Evolutionary conservation across 495 filamentous ascomycete species (phyloP).

Genomic region (Hypoxylon perforatum): DNA sequence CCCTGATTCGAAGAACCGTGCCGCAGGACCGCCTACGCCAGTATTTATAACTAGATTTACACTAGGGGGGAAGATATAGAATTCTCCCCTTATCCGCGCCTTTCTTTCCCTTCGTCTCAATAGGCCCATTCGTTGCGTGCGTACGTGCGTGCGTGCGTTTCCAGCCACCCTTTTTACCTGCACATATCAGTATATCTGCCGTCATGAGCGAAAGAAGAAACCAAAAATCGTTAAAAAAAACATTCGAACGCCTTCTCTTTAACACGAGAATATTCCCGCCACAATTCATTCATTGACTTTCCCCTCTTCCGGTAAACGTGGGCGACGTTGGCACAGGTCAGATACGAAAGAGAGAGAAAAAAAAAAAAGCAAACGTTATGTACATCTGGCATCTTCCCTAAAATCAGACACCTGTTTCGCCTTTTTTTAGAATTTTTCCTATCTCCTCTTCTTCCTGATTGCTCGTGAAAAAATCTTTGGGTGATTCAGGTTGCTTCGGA

Average conservation of each 20-base stretch:
- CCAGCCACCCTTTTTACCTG: not conserved
- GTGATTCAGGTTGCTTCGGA: slow-evolving; percentile 14
- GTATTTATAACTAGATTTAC: slow-evolving; percentile 19
- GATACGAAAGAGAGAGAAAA: slow-evolving; percentile 2
- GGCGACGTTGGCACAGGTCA: slow-evolving; percentile 5
- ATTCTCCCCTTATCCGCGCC: not conserved
- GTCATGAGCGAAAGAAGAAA: slow-evolving; percentile 11
- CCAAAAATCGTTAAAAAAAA: not conserved
- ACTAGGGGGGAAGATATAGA: not conserved
- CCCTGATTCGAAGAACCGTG: slow-evolving; percentile 13
- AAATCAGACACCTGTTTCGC: slow-evolving; percentile 11
- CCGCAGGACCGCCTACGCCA: slow-evolving; percentile 1
- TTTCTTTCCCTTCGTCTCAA: not conserved
- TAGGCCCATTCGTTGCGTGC: too few relatives aligned
- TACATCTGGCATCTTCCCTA: slow-evolving; percentile 23
- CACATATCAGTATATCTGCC: not conserved
- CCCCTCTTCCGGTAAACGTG: not conserved
- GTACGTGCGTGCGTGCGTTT: not conserved
- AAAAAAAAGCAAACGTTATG: slow-evolving; percentile 25
- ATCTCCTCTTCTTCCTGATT: slow-evolving; percentile 27
- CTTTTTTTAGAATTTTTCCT: slow-evolving; percentile 1
- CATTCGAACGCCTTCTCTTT: slow-evolving; percentile 28
- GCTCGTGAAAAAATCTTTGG: slow-evolving; percentile 31
- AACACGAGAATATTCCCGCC: slow-evolving; percentile 16
- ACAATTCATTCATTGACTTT: slow-evolving; percentile 31